Base-by-base conservation (phyloP, 495 filamentous ascomycete genomes). In the Neurospora tetraspora region DNA sequence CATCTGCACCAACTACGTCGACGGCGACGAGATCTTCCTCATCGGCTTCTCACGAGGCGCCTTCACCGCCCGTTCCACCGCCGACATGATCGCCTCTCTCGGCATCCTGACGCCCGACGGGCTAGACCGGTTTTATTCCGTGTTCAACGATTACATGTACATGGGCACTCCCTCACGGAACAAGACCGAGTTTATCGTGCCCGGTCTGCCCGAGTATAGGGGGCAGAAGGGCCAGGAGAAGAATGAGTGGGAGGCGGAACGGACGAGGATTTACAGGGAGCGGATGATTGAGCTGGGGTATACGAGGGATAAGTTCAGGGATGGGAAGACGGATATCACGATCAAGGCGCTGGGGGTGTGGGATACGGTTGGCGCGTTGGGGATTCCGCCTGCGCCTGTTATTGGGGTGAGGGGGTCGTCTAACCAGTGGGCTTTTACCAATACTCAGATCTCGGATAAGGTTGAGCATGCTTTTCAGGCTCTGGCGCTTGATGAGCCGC, bases 391-490 rank as follows among this genome's bases (percentile, higher is more conserved):
- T 2, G 78, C 81, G 18, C 77, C 79, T 14, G 73, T 81, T 2
- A 76, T 82, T 53, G 80, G 81, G n/a, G 68, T 81, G 5, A 72
- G 79, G 2, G 78, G 78, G 3, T 78, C 76, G 4, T 79, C 80
- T 16, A 78, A 79, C 36, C 76, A 80, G 45, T 81, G 80, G 80
- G 61, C 74, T 10, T 90, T 90, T 78, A 86, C 88, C 78, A 87
- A 90, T 78, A 89, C 88, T 14, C 82, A 85, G 43, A 79, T 91
- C 3, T 83, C 83, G 12, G 80, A 85, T 72, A 80, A 80, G 73
- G 86, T 92, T 5, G 86, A 91, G 73, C 85, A 91, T 75, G 91
- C 90, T 5, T 92, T 92, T 75, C 91, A 93, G 77, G 91, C 90
- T 16, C 81, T 93, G 2, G 91, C 90, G 1, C 85, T 93, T 2